Evolutionary conservation across 140 eudicot genomes (phyloP), one percentile per base, ranked within the genome.

Genomic region (Erigeron philadelphicus): DNA sequence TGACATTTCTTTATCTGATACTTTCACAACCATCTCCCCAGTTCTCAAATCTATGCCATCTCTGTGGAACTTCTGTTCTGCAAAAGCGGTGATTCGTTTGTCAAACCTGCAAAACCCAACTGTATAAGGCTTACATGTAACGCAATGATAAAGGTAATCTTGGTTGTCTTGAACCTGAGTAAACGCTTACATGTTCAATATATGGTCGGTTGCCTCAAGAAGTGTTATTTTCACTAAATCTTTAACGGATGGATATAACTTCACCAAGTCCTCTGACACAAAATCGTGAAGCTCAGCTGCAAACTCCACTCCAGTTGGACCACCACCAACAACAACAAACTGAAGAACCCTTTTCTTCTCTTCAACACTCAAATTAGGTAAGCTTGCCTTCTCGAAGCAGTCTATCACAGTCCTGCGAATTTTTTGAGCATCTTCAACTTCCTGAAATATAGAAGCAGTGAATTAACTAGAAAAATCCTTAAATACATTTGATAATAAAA

Each of bases 251-350:
- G 99, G 99, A 64, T 94, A 94, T 69, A 89, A 52, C 59, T 74
- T 84, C 21, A 78, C 86, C 70, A 94, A 61, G 77, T 94, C 99
- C 78, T 89, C 97, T 18, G 81, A 87, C 42, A 94, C 85, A 79
- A 83, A 94, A 83, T 94, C 99, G 74, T 94, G 99, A 76, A 94
- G 90, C 75, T 87, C 95, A 50, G 96, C 96, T n/a, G 96, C 95
- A 75, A 90, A 90, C 84, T 90, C 96, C 21, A 90, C 99, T 64
- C 99, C 99, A 6, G 95, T 87, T 52, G 99, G 99, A 41, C 99
- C 99, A 54, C 99, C 99, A 66, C 97, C 99, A 71, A 94, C 99
- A 71, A 94, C 82, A 49, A 94, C 97, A 84, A 94, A 94, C 78
- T 90, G 90, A 74, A 94, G 96, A 60, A 85, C 60, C 66, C 80